phyloP scores from a whole-genome alignment of 345 rosid genomes.

The Eucalyptus curtisii region DNA sequence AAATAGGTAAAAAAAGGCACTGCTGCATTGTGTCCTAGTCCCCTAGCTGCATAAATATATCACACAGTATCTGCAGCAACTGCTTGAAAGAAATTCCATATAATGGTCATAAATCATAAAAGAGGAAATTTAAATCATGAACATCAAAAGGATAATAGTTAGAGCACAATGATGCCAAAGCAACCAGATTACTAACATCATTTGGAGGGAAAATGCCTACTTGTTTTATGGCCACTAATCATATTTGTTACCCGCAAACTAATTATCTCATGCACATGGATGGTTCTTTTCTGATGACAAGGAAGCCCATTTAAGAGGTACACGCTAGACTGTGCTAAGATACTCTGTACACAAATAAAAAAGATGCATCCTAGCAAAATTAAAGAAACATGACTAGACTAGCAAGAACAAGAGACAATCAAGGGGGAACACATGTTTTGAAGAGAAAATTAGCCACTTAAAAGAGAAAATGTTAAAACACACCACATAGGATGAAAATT shows the following conservation, averaged over 20 bases:
- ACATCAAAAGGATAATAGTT: not conserved
- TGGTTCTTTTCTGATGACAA: not conserved
- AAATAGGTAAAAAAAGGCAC: not conserved
- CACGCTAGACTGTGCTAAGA: not conserved
- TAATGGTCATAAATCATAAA: not conserved
- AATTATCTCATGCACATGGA: not conserved
- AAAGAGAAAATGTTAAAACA: slow-evolving; percentile 8
- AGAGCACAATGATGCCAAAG: not conserved
- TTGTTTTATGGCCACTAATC: not conserved
- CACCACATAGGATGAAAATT: not conserved
- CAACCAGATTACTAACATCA: not conserved
- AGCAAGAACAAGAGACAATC: not conserved
- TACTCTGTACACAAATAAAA: not conserved
- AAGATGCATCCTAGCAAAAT: not conserved
- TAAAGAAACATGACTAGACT: not conserved
- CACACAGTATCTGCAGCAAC: not conserved
- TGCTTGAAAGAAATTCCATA: not conserved
- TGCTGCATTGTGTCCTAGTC: not conserved
- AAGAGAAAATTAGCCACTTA: not conserved
- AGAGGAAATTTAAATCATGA: not conserved
- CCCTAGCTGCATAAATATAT: not conserved
- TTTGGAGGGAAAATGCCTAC: not conserved
- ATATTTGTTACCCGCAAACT: not conserved
- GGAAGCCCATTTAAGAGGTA: not conserved
- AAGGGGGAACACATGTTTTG: not conserved